Evolutionary conservation across 2,329 filamentous ascomycete genomes (phyloP), one percentile per base, ranked within the genome.

Genomic region (Fusarium nelsonii): DNA sequence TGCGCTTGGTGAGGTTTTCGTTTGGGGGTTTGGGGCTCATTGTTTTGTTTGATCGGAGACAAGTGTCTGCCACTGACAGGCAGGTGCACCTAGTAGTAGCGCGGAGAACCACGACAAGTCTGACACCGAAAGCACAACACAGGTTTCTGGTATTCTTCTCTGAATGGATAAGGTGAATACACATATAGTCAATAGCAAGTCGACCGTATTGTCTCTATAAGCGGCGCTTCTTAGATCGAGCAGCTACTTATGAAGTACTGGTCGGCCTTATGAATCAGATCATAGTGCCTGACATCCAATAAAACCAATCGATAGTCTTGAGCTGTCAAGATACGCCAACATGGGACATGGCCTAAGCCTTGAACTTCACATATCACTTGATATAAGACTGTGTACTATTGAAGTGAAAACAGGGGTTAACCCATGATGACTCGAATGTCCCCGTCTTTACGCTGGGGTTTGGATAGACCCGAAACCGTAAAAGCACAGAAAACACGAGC

Each of bases 11-110:
- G 34, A 12, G 14, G 8, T 51, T 18, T 37, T 37, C 18, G 18
- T 30, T 51, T 8, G 16, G n/a, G 26, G 33, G 28, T 36, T 34
- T 16, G 12, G 26, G 18, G 33, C 15, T 48, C 30, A 49, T 39
- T n/a, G 5, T 43, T 20, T 18, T 50, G 20, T n/a, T 48, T 7
- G 23, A 3, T 20, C 41, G n/a, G 34, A 9, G 18, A 30, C n/a
- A 37, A 41, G 44, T 44, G 39, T 30, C 18, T 44, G 53, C 40
- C 53, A 54, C 53, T 68, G 65, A 39, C 37, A 62, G 23, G 18
- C 63, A 67, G 45, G 45, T 51, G 32, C 37, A 32, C 34, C 43
- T 45, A 34, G 8, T 8, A 34, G 8, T 8, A 45, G 41, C 14
- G 20, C 16, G 20, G 11, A 39, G 20, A 36, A 55, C 16, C 18